Evolutionary conservation across 2,329 filamentous ascomycete genomes (phyloP).

Genomic region (Colletotrichum nymphaeae): DNA sequence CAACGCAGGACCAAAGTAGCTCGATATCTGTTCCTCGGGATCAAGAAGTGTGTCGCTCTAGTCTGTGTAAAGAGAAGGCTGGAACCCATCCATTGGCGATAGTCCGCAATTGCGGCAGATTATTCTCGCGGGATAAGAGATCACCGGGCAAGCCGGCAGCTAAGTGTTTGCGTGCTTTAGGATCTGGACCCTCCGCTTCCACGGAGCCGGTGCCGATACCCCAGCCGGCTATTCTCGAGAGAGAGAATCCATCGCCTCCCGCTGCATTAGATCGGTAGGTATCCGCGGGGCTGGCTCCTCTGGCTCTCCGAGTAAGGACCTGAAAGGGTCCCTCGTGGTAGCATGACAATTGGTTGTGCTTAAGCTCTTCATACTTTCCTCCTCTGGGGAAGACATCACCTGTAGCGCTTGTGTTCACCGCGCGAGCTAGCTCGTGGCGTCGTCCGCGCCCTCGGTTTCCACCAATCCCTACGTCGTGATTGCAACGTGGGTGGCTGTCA

Average conservation of each 20-base stretch:
- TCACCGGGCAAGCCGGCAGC: not conserved
- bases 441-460: not conserved
- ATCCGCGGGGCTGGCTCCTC: not conserved
- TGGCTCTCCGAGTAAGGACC: not conserved
- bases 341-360: not conserved
- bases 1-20: not conserved
- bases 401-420: not conserved
- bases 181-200: not conserved
- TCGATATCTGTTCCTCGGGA: not conserved
- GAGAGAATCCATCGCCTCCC: not conserved
- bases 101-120: not conserved
- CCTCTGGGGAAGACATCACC: not conserved
- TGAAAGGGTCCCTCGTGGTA: not conserved
- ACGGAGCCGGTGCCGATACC: not conserved
- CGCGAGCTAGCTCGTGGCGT: conserved; percentile 8
- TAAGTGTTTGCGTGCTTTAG: not conserved
- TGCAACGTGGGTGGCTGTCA: not conserved
- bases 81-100: not conserved
- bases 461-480: not conserved
- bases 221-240: not conserved
- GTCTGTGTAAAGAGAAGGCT: not conserved
- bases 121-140: not conserved
- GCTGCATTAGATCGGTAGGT: not conserved
- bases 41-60: not conserved
- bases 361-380: not conserved